These are phyloP conservation scores for Vaccinium darrowii DNA, from an alignment of 148 eudicot species.

Conservation along the genomic window DNA sequence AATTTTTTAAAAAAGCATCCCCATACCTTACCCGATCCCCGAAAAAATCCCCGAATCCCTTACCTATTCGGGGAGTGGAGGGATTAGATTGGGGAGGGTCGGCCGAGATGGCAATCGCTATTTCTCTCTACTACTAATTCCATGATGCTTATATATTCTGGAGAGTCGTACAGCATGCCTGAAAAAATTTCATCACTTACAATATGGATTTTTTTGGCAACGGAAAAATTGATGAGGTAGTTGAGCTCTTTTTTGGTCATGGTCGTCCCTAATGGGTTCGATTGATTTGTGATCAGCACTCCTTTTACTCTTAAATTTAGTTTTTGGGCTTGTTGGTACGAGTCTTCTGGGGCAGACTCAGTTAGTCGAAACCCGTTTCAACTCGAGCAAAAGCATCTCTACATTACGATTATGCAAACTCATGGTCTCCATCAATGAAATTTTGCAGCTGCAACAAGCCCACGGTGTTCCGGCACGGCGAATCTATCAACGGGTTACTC, in stretches of 20 bases:
- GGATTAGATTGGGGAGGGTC: too few relatives aligned
- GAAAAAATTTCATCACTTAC: conserved; percentile 67
- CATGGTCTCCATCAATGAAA: too few relatives aligned
- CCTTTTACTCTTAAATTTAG: conserved; percentile 50
- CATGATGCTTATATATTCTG: conserved; percentile 40
- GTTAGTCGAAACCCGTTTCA: conserved; percentile 47
- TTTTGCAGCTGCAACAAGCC: too few relatives aligned
- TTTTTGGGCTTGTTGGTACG: conserved; percentile 40
- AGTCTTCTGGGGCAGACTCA: conserved; percentile 44
- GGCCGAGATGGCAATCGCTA: too few relatives aligned
- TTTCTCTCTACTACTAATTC: conserved; percentile 28
- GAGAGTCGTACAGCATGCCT: conserved; percentile 49
- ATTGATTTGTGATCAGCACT: conserved; percentile 57
- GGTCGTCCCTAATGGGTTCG: conserved; percentile 59
- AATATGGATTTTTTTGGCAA: conserved; percentile 41
- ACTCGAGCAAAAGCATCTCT: conserved; percentile 33
- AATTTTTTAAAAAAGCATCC: too few relatives aligned
- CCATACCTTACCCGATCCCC: too few relatives aligned
- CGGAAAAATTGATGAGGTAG: conserved; percentile 39
- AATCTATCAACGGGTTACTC: too few relatives aligned
- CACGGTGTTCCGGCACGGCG: too few relatives aligned
- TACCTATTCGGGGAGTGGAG: too few relatives aligned
- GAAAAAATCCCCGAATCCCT: too few relatives aligned
- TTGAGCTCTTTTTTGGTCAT: conserved; percentile 42
- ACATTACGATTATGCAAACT: too few relatives aligned